Evolutionary conservation across 306 rosid genomes (phyloP), one percentile per base, ranked within the genome.

Genomic region (Glycine soja): DNA sequence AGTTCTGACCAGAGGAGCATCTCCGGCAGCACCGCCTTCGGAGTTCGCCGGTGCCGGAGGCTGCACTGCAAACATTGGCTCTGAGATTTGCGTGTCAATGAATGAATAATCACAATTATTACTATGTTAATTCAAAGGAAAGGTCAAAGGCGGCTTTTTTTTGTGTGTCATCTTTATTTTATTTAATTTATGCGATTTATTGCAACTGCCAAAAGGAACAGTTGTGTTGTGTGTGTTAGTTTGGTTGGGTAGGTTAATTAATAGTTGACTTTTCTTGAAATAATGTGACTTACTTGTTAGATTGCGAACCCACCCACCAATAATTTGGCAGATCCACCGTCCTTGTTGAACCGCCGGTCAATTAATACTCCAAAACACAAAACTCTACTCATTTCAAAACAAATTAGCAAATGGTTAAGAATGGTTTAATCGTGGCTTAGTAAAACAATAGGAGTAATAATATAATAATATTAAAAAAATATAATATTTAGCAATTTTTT

Each of bases 1-100:
- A 74, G 87, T 81, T 81, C 88, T 84, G 67, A 88, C 82, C 46
- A 83, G 48, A 6, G 85, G 43, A 13, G 78, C 2, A 10, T 7
- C 68, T 1, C 18, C 73, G 15, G 56, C 51, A 50, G 19, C 34
- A 24, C 30, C 2, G 30, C 30, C 1, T 24, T 24, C 30, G 2
- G 1, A 0, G 30, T 24, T 24, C 52, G 8, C 2, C 72, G 32
- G 3, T 48, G 72, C 2, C 42, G 3, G 68, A 76, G 30, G 30
- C 30, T 24, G 30, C 30, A 24, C 30, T 24, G 30, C 30, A 24
- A 74, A 45, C 84, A 74, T 81, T 65, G 42, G 42, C 10, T 65
- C 6, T 38, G 38, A n/a, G 48, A 62, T n/a, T 63, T 38, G 53
- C 8, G 48, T 8, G 74, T 52, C 30, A 24, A 24, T 24, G 76